phyloP scores from a whole-genome alignment of 1,139 yeast species.

The Scheffersomyces illinoinensis region DNA sequence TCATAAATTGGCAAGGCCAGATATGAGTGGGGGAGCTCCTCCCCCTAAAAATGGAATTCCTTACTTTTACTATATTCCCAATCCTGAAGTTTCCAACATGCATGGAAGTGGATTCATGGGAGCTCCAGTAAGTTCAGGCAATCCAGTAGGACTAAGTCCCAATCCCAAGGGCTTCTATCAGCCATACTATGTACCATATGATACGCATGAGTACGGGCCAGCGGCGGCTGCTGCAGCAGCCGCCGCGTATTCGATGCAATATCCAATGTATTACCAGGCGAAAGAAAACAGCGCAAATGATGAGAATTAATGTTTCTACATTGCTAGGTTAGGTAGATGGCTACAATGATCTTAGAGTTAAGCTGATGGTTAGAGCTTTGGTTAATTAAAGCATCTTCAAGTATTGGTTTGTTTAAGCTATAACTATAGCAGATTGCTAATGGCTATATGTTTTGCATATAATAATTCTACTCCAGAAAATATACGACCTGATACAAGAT shows the following conservation, averaged over 20 bases:
- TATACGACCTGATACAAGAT: not conserved
- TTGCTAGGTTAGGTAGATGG: not conserved
- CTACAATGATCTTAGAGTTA: not conserved
- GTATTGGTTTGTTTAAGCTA: not conserved
- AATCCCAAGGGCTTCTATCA: slow-evolving; percentile 7
- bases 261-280: slow-evolving; percentile 8
- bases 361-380: not conserved
- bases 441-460: not conserved
- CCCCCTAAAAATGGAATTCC: slow-evolving; percentile 13
- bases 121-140: not conserved
- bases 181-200: slow-evolving; percentile 9
- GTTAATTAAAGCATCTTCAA: not conserved
- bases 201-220: slow-evolving; percentile 4
- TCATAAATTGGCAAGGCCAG: slow-evolving; percentile 3
- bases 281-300: not conserved
- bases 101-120: not conserved
- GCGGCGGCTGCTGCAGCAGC: slow-evolving; percentile 1
- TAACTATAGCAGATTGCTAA: not conserved
- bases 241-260: slow-evolving; percentile 7
- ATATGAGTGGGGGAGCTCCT: slow-evolving; percentile 4
- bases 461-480: not conserved
- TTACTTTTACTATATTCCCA: slow-evolving; percentile 26
- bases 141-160: not conserved
- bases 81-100: slow-evolving; percentile 5
- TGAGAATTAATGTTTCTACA: not conserved